A percentile compares a stretch with the other conserved stretches of the same genome.
These are phyloP conservation scores for Poa annua DNA, from an alignment of 176 grass and related monocot species.

Conservation along the genomic window DNA sequence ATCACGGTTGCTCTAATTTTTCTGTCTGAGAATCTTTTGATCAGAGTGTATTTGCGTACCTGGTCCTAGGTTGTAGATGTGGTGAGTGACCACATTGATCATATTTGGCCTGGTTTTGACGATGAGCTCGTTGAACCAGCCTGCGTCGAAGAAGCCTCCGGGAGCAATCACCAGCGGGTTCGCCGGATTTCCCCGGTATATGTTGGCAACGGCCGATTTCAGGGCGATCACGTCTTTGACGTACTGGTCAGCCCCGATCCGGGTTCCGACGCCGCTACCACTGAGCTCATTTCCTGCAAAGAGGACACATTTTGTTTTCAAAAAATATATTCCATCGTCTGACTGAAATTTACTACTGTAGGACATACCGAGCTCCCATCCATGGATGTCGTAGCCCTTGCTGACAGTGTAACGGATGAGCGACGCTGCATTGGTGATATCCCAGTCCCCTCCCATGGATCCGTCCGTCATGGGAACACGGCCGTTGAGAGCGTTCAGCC, in stretches of 20 bases:
- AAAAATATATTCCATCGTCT: not conserved
- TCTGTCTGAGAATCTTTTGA: not conserved
- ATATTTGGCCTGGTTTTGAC: conserved; percentile 64
- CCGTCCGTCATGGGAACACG: conserved; percentile 59
- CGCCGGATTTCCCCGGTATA: conserved; percentile 48
- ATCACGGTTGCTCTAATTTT: not conserved
- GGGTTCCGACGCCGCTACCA: conserved; percentile 66
- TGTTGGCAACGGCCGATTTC: conserved; percentile 45
- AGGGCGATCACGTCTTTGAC: conserved; percentile 70
- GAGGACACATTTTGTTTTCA: not conserved
- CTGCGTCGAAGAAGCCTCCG: conserved; percentile 77
- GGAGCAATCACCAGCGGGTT: conserved; percentile 85
- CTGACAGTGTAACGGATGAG: conserved; percentile 64
- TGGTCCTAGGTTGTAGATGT: conserved; percentile 90
- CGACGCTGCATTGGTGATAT: conserved; percentile 82
- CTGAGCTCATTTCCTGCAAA: conserved; percentile 86
- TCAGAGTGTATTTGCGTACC: conserved; percentile 41
- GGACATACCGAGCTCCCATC: conserved; percentile 88
- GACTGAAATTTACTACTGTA: not conserved
- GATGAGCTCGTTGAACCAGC: conserved; percentile 68
- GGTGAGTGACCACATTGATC: conserved; percentile 80
- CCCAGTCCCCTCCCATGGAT: conserved; percentile 76
- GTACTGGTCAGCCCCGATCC: conserved; percentile 63
- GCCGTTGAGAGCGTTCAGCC: conserved; percentile 84
- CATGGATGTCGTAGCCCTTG: conserved; percentile 81